Evolutionary conservation across 2,329 filamentous ascomycete species (phyloP).

Genomic region (Phialocephala subalpina): DNA sequence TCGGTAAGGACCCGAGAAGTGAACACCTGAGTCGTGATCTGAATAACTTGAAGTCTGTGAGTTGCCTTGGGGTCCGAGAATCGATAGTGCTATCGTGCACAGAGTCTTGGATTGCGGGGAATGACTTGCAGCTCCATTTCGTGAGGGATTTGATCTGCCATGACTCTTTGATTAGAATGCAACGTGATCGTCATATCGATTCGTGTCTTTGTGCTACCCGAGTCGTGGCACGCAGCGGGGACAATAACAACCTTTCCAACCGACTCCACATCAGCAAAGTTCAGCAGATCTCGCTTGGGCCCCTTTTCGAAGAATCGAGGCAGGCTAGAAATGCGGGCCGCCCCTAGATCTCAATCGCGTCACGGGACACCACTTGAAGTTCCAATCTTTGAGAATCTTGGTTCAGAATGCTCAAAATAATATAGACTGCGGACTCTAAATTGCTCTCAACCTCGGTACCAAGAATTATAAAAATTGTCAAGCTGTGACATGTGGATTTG

Average conservation of each 20-base stretch:
- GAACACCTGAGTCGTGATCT: no score
- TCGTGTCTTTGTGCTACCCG: not conserved
- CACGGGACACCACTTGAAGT: not conserved
- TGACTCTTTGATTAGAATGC: not conserved
- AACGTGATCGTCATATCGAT: not conserved
- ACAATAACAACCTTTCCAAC: not conserved
- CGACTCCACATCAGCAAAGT: not conserved
- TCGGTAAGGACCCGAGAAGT: no score
- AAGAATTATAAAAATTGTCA: no score
- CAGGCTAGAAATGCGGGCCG: not conserved
- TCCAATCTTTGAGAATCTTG: not conserved
- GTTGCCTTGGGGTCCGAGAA: no score
- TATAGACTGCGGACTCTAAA: no score
- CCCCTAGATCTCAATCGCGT: not conserved
- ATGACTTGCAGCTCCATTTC: not conserved
- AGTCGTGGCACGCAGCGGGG: not conserved
- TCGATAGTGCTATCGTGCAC: not conserved
- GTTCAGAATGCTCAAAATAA: not conserved
- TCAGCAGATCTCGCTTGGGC: not conserved
- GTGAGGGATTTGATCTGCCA: not conserved
- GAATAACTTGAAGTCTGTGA: no score
- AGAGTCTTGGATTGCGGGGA: not conserved
- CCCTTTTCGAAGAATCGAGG: not conserved
- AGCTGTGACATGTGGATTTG: no score
- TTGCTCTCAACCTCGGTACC: no score